phyloP scores from a whole-genome alignment of 306 rosid species.

The Sophora flavescens region DNA sequence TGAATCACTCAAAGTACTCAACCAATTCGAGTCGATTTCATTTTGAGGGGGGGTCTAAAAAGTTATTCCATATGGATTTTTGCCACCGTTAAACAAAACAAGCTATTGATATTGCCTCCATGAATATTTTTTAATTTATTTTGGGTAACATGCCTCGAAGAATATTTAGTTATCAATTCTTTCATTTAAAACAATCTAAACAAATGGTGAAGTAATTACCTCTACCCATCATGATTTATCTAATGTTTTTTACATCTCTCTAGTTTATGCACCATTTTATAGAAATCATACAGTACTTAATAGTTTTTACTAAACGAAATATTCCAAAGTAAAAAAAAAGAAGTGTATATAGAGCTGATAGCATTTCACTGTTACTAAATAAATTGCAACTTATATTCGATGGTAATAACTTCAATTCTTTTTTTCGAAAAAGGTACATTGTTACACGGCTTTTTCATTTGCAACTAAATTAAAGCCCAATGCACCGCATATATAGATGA shows the following conservation, averaged over 20 bases:
- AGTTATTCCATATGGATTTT: too few species aligned
- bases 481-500: background rate
- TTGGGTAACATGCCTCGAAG: too few species aligned
- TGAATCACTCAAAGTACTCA: background rate
- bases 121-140: too few species aligned
- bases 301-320: background rate
- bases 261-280: too few species aligned
- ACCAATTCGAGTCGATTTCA: background rate
- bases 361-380: background rate
- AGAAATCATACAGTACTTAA: background rate
- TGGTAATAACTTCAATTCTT: background rate
- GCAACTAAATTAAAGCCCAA: background rate
- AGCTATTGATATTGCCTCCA: background rate
- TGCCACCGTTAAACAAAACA: background rate
- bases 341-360: background rate
- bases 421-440: background rate
- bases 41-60: constrained; percentile 1
- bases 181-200: too few species aligned
- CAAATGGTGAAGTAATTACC: too few species aligned
- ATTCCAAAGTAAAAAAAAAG: too few species aligned
- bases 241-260: too few species aligned
- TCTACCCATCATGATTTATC: too few species aligned
- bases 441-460: background rate
- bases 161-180: too few species aligned
- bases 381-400: background rate